Percentiles rank a stretch among this genome's conserved stretches.
phyloP scores from a whole-genome alignment of 2,329 filamentous ascomycete species.

The Clarireedia paspali region DNA sequence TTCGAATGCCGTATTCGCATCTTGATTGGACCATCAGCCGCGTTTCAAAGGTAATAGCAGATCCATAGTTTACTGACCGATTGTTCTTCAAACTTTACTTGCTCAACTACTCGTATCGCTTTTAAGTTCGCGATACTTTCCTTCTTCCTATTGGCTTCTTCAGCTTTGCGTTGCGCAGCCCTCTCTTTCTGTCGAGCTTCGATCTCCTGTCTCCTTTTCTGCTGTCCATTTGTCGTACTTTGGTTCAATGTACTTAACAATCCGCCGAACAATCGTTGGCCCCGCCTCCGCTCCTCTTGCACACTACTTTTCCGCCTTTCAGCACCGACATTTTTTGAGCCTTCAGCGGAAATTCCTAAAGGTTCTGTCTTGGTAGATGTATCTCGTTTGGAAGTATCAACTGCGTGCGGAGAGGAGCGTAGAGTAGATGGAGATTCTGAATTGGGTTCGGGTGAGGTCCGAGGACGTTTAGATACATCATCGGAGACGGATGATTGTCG shows the following conservation, averaged over 20 bases:
- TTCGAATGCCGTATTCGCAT: conserved; percentile 67
- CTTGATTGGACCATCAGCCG: conserved; percentile 9
- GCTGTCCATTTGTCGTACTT: conserved; percentile 52
- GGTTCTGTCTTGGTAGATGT: conserved; percentile 2
- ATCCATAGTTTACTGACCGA: conserved; percentile 48
- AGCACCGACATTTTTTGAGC: conserved; percentile 9
- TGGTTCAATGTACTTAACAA: conserved; percentile 57
- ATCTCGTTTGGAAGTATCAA: conserved; percentile 8
- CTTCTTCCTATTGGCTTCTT: conserved; percentile 60
- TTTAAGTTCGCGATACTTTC: conserved; percentile 58
- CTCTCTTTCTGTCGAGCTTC: conserved; percentile 75
- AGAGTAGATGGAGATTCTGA: conserved; percentile 20
- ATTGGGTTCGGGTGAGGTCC: conserved; percentile 32
- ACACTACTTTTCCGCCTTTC: conserved; percentile 37
- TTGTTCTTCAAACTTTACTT: conserved; percentile 67
- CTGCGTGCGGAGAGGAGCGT: conserved; percentile 22
- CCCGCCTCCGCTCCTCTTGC: conserved; percentile 75
- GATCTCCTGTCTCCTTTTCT: conserved; percentile 69
- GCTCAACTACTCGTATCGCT: conserved; percentile 56
- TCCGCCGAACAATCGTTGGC: conserved; percentile 78
- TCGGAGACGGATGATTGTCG: conserved; percentile 46
- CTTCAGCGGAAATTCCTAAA: not conserved
- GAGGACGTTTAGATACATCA: conserved; percentile 43
- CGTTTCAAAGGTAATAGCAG: not conserved
- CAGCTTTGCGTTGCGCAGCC: conserved; percentile 61